These are phyloP conservation scores for Spathaspora girioi DNA, from an alignment of 805 yeast genomes.

Conservation along the genomic window DNA sequence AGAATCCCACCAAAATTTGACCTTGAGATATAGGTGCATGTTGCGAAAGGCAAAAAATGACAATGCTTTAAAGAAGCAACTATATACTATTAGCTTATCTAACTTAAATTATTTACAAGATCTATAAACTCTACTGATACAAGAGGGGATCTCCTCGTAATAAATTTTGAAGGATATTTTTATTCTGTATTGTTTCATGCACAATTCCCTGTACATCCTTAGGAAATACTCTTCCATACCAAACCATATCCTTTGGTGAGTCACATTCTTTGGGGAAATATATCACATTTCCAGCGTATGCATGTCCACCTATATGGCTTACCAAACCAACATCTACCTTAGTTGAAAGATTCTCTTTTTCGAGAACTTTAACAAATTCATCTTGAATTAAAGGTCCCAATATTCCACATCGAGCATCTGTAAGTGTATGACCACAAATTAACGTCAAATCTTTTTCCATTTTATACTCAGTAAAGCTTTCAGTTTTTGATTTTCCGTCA, in stretches of 20 bases:
- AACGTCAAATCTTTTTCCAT: constrained; percentile 35
- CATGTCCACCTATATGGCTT: constrained; percentile 86
- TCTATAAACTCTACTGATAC: neutral
- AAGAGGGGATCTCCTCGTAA: constrained; percentile 43
- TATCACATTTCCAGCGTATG: constrained; percentile 77
- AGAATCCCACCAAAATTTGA: too few species aligned
- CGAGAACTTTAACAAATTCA: constrained; percentile 48
- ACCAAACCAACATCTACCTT: constrained; percentile 46
- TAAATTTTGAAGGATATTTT: constrained; percentile 51
- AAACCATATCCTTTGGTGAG: constrained; percentile 42
- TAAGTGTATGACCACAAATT: constrained; percentile 61
- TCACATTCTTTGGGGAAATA: constrained; percentile 32
- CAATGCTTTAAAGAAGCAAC: neutral
- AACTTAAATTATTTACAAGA: neutral
- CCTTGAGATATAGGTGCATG: neutral
- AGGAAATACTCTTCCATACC: constrained; percentile 80
- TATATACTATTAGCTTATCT: neutral
- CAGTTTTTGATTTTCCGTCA: constrained; percentile 22
- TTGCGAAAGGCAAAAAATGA: neutral
- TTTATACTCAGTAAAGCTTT: constrained; percentile 5
- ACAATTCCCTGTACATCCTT: constrained; percentile 64
- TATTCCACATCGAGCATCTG: constrained; percentile 67
- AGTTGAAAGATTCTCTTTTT: constrained; percentile 25
- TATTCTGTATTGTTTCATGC: constrained; percentile 46
- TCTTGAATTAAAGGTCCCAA: constrained; percentile 54